Percentiles rank a stretch among this genome's conserved stretches.
Evolutionary conservation across 768 basidiomycete genomes (phyloP).

Genomic region (Amanita brunnescens): DNA sequence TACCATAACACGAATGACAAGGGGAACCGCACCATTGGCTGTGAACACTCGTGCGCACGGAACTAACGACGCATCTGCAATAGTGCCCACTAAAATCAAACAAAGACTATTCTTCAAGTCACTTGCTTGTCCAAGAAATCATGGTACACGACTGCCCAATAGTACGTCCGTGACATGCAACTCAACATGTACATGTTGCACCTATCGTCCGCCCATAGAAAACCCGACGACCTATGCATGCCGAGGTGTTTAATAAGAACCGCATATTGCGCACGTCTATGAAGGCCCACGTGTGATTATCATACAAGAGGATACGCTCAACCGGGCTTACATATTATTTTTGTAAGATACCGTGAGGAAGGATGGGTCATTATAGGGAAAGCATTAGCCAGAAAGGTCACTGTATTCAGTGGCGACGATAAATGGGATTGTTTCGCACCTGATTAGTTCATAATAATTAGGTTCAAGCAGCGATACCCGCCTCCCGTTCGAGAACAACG

Average conservation of each 20-base stretch:
- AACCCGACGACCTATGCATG: constrained; percentile 41
- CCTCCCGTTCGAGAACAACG: constrained; percentile 54
- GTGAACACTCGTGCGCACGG: constrained; percentile 12
- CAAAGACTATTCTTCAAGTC: no score
- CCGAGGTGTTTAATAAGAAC: constrained; percentile 41
- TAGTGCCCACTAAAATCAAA: background rate
- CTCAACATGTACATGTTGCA: background rate
- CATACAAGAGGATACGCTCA: background rate
- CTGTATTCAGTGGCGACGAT: constrained; percentile 55
- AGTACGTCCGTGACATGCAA: constrained; percentile 31
- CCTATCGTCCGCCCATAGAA: constrained; percentile 49
- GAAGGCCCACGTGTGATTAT: no score
- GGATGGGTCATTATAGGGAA: constrained; percentile 52
- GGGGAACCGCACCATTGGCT: constrained; percentile 37
- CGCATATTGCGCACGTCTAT: constrained; percentile 41
- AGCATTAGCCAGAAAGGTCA: constrained; percentile 16
- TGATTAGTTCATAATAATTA: background rate
- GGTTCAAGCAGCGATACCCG: constrained; percentile 6
- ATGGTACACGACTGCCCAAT: constrained; percentile 50
- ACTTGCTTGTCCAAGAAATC: constrained; percentile 40
- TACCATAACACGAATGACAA: background rate
- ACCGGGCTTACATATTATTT: constrained; percentile 42
- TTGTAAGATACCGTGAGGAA: constrained; percentile 49
- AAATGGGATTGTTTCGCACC: constrained; percentile 26
- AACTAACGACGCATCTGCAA: no score